Percentiles rank a stretch among this genome's conserved stretches.
Conservation (phyloP, 768 basidiomycete species). For the Kwoniella bestiolae region DNA sequence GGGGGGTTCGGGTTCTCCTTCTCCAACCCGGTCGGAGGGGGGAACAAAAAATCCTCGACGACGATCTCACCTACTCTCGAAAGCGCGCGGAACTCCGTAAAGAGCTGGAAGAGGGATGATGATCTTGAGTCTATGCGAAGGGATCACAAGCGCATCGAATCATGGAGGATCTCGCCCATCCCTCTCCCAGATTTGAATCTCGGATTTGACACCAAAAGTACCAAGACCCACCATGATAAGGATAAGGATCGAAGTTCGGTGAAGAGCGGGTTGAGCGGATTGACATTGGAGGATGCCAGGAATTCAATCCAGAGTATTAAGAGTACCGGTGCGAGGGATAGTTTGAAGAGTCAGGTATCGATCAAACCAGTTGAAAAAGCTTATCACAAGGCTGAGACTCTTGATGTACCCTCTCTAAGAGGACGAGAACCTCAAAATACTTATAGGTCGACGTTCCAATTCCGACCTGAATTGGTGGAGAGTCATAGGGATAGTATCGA, state of each 20-base stretch:
- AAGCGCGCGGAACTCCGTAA: background rate
- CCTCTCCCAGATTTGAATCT: conserved; percentile 2
- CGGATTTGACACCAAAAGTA: background rate
- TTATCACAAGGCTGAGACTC: background rate
- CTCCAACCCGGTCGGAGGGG: background rate
- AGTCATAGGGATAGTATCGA: background rate
- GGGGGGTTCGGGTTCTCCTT: background rate
- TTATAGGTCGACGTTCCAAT: conserved; percentile 6
- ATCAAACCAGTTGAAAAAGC: background rate
- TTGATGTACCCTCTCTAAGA: background rate
- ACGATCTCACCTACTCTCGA: background rate
- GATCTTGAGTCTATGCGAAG: background rate
- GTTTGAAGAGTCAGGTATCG: background rate
- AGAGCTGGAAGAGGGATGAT: background rate
- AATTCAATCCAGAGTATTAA: conserved; percentile 1
- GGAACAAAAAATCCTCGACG: background rate
- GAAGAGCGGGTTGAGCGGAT: background rate
- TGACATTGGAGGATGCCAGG: background rate
- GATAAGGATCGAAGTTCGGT: background rate
- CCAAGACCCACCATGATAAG: background rate
- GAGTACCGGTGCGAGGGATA: background rate
- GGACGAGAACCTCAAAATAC: no score
- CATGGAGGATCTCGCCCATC: background rate
- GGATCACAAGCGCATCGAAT: conserved; percentile 1
- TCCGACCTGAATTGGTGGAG: background rate